Evolutionary conservation across 768 basidiomycete species (phyloP).

Genomic region (Clitopilus hobsonii): DNA sequence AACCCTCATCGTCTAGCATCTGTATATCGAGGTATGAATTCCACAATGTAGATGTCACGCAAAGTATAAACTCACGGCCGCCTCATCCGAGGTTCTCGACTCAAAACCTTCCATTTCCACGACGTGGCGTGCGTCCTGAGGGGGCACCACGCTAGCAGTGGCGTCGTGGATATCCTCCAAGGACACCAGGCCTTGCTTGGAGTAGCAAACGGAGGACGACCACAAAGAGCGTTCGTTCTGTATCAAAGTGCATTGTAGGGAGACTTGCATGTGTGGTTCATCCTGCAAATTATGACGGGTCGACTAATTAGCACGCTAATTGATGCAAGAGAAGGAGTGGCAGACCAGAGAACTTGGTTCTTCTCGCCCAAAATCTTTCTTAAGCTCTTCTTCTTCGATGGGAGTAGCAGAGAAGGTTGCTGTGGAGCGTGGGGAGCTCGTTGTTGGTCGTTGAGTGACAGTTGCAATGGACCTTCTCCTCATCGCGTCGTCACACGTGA

Average conservation of each 20-base stretch:
- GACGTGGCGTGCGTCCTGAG: not conserved
- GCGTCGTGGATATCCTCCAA: not conserved
- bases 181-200: not conserved
- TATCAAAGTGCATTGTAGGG: not conserved
- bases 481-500: conserved; percentile 1
- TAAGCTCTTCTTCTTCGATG: not conserved
- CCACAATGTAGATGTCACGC: not conserved
- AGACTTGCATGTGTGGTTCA: not conserved
- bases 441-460: not conserved
- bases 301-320: not conserved
- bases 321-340: not conserved
- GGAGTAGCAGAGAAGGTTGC: not conserved
- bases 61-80: not conserved
- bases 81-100: not conserved
- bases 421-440: not conserved
- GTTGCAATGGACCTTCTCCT: conserved; percentile 1
- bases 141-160: not conserved
- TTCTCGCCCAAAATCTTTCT: not conserved
- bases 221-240: not conserved
- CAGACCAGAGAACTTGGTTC: not conserved
- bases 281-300: not conserved
- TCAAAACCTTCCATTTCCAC: not conserved
- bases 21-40: not conserved
- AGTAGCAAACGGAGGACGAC: not conserved
- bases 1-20: not conserved